A percentile compares a stretch with the other conserved stretches of the same genome.
These are phyloP conservation scores for Harringtonia lauricola DNA, from an alignment of 2,329 filamentous ascomycete genomes.

Conservation along the genomic window DNA sequence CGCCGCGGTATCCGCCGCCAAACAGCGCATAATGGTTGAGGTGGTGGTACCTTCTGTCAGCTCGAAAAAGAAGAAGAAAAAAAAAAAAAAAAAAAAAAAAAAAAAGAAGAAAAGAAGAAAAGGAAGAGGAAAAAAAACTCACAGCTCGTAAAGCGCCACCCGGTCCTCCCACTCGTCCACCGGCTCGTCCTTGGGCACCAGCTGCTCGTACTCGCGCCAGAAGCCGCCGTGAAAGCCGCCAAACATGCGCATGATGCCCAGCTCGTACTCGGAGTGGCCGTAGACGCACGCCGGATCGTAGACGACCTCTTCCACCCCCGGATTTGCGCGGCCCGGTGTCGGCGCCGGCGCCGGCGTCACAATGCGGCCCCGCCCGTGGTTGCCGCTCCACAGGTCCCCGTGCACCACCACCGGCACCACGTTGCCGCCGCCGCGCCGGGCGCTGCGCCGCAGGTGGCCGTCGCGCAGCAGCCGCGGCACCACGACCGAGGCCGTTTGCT, in stretches of 20 bases:
- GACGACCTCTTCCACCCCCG: slow-evolving; percentile 69
- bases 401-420: slow-evolving; percentile 75
- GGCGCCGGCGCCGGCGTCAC: slow-evolving; percentile 13
- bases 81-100: neutral
- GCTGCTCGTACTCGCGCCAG: slow-evolving; percentile 62
- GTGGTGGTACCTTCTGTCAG: slow-evolving; percentile 60
- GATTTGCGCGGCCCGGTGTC: no score
- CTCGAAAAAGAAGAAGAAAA: no score
- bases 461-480: slow-evolving; percentile 70
- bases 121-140: slow-evolving; percentile 33
- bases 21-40: slow-evolving; percentile 84
- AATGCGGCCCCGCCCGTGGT: slow-evolving; percentile 59
- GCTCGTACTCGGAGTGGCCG: slow-evolving; percentile 78
- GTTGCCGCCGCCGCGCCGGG: slow-evolving; percentile 24
- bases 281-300: slow-evolving; percentile 77
- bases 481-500: slow-evolving; percentile 49
- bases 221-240: slow-evolving; percentile 69
- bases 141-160: slow-evolving; percentile 71
- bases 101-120: neutral
- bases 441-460: slow-evolving; percentile 34
- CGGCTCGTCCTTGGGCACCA: slow-evolving; percentile 73
- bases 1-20: slow-evolving; percentile 63
- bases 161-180: slow-evolving; percentile 77
- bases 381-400: slow-evolving; percentile 90
- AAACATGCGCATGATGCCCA: slow-evolving; percentile 96